Evolutionary conservation across 2,329 filamentous ascomycete genomes (phyloP).

Genomic region (Aphanoascus verrucosus): DNA sequence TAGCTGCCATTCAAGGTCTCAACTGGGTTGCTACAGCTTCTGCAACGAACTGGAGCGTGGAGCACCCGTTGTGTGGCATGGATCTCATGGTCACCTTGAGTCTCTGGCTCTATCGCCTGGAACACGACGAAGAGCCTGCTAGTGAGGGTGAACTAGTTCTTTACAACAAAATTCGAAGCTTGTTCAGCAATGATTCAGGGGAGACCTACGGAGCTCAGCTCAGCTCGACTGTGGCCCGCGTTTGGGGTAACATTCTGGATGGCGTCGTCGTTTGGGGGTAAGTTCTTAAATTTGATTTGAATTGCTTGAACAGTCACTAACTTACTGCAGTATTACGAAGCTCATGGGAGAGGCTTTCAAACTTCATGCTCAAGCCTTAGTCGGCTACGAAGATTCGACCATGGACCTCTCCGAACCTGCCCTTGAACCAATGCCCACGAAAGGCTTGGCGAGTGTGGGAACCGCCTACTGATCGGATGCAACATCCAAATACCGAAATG

Average conservation of each 20-base stretch:
- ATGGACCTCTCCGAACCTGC: conserved; percentile 25
- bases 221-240: conserved; percentile 85
- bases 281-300: conserved; percentile 38
- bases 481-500: neutral
- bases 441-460: conserved; percentile 34
- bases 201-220: conserved; percentile 70
- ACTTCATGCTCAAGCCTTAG: conserved; percentile 84
- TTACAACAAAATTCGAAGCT: conserved; percentile 62
- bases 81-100: conserved; percentile 97
- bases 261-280: conserved; percentile 99
- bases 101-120: conserved; percentile 95
- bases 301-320: conserved; percentile 34
- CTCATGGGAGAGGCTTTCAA: conserved; percentile 98
- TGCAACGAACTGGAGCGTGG: conserved; percentile 97
- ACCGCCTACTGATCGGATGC: conserved; percentile 30
- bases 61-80: conserved; percentile 91
- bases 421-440: conserved; percentile 35
- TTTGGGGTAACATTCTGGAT: conserved; percentile 97
- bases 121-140: conserved; percentile 82
- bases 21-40: conserved; percentile 97
- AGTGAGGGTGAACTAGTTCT: conserved; percentile 34
- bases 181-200: conserved; percentile 78
- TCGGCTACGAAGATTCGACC: conserved; percentile 70
- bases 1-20: conserved; percentile 84
- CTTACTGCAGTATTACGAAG: conserved; percentile 44